These are phyloP conservation scores for Epicoccum nigrum DNA, from an alignment of 2,329 filamentous ascomycete species.

Conservation along the genomic window DNA sequence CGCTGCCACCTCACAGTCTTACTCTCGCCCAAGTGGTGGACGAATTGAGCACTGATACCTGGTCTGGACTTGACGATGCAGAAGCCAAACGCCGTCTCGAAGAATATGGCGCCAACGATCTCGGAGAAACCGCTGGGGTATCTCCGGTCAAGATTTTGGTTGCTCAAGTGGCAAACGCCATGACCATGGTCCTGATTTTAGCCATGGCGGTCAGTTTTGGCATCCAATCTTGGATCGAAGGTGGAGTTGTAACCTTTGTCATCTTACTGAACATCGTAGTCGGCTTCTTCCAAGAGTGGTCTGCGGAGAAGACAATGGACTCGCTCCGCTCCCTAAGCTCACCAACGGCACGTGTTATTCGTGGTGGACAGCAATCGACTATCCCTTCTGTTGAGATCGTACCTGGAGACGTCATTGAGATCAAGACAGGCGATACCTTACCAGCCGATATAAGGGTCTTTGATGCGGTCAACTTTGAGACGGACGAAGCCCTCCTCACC, in stretches of 20 bases:
- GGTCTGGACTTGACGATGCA: conserved; percentile 67
- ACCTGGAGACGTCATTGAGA: conserved; percentile 68
- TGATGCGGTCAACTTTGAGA: conserved; percentile 75
- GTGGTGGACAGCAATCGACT: conserved; percentile 59
- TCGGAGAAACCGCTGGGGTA: conserved; percentile 71
- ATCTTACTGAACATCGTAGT: conserved; percentile 54
- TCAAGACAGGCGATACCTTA: conserved; percentile 70
- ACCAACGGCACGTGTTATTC: conserved; percentile 55
- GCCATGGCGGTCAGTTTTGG: conserved; percentile 57
- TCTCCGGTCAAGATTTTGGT: conserved; percentile 74
- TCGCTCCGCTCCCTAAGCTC: conserved; percentile 55
- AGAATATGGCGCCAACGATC: conserved; percentile 70
- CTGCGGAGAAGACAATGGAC: conserved; percentile 58
- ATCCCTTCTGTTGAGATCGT: conserved; percentile 66
- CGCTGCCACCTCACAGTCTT: conserved; percentile 67
- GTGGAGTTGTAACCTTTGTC: conserved; percentile 55
- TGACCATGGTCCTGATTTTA: conserved; percentile 69
- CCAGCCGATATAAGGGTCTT: conserved; percentile 69
- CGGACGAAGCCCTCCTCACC: conserved; percentile 74
- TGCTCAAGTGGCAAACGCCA: conserved; percentile 77
- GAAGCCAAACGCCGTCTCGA: conserved; percentile 66
- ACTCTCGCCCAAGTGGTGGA: conserved; percentile 57
- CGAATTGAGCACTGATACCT: conserved; percentile 66
- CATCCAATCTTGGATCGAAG: conserved; percentile 56
- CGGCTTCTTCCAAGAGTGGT: conserved; percentile 55